phyloP scores from a whole-genome alignment of 2,329 filamentous ascomycete species.

The Claviceps spartinae region DNA sequence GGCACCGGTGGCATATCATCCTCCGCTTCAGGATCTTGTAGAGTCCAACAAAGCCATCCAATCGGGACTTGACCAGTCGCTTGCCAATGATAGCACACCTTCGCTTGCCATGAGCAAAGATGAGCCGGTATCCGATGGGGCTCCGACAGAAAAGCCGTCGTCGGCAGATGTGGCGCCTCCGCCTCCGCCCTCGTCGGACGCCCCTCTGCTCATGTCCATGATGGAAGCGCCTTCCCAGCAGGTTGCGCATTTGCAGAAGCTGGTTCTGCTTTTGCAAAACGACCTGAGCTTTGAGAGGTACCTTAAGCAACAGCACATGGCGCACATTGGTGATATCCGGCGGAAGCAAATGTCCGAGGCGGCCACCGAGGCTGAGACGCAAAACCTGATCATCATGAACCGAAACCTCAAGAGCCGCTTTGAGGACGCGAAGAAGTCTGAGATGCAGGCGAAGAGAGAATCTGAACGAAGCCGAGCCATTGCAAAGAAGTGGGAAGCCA shows the following conservation, averaged over 20 bases:
- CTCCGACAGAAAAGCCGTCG: conserved; percentile 10
- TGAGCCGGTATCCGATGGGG: conserved; percentile 29
- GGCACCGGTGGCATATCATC: conserved; percentile 34
- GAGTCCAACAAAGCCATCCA: conserved; percentile 46
- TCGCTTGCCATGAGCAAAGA: conserved; percentile 39
- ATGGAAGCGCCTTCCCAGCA: conserved; percentile 22
- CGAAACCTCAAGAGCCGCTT: conserved; percentile 58
- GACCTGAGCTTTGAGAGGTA: conserved; percentile 75
- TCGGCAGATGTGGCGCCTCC: conserved; percentile 8
- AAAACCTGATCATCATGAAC: conserved; percentile 67
- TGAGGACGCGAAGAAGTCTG: conserved; percentile 57
- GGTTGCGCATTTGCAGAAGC: conserved; percentile 49
- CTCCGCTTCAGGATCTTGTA: conserved; percentile 46
- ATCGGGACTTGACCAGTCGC: conserved; percentile 38
- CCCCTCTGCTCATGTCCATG: conserved; percentile 17
- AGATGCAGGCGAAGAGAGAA: conserved; percentile 58
- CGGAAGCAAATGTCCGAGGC: conserved; percentile 63
- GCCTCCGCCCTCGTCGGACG: conserved; percentile 15
- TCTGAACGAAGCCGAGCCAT: conserved; percentile 58
- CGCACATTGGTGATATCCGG: conserved; percentile 67
- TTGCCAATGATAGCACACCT: conserved; percentile 44
- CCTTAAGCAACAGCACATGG: conserved; percentile 70
- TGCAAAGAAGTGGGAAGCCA: conserved; percentile 65
- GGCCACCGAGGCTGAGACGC: conserved; percentile 67
- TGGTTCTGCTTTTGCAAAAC: conserved; percentile 64